These are phyloP conservation scores for Wickerhamiella alocasiicola DNA, from an alignment of 805 yeast genomes.

Conservation along the genomic window DNA sequence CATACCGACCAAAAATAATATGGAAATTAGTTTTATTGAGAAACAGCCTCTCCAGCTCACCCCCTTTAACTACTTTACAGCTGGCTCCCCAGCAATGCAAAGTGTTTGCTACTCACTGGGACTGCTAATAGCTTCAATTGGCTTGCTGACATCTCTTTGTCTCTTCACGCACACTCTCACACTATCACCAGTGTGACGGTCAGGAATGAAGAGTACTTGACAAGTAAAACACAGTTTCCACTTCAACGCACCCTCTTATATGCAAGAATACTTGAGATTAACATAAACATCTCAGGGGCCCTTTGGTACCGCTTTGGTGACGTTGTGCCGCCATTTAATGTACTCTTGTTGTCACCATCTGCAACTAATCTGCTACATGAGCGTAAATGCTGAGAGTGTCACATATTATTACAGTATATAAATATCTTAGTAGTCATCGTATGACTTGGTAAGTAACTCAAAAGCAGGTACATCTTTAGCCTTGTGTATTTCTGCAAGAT, in stretches of 20 bases:
- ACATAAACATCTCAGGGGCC: not conserved
- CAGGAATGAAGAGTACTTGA: not conserved
- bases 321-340: not conserved
- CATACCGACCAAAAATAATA: too few species aligned
- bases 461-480: slow-evolving; percentile 2
- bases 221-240: not conserved
- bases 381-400: too few species aligned
- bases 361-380: too few species aligned
- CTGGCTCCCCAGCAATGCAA: slow-evolving; percentile 5
- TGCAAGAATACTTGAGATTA: not conserved
- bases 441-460: not conserved
- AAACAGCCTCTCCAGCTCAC: too few species aligned
- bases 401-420: too few species aligned
- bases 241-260: not conserved
- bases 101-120: not conserved
- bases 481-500: slow-evolving; percentile 6
- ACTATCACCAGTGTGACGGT: not conserved
- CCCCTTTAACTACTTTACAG: slow-evolving; percentile 3
- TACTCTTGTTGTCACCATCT: not conserved
- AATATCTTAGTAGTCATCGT: slow-evolving; percentile 5
- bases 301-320: not conserved
- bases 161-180: not conserved
- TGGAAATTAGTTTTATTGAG: too few species aligned
- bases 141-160: not conserved
- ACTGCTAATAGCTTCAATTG: not conserved